phyloP scores from a whole-genome alignment of 352 stramenopile genomes.

The Pythium rhizo-oryzae region DNA sequence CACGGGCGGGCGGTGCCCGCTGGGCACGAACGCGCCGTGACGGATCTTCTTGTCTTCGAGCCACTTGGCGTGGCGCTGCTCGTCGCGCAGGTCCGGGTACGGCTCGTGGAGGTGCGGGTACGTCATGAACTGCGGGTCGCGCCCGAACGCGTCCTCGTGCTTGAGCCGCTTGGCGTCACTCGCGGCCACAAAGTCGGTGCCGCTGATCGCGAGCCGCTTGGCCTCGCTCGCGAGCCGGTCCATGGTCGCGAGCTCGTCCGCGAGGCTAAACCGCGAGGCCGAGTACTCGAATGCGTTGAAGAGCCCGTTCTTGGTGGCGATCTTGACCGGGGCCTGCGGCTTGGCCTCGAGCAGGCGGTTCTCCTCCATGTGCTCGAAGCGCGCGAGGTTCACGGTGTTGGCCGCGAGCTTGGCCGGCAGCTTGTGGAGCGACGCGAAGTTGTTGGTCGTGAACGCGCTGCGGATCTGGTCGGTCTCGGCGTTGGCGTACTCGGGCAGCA shows the following conservation, averaged over 20 bases:
- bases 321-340: slow-evolving; percentile 34
- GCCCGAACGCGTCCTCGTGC: slow-evolving; percentile 75
- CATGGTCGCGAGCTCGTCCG: slow-evolving; percentile 65
- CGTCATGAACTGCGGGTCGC: slow-evolving; percentile 20
- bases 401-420: slow-evolving; percentile 53
- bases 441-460: slow-evolving; percentile 65
- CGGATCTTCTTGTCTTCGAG: slow-evolving; percentile 79
- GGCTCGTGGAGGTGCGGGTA: slow-evolving; percentile 77
- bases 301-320: slow-evolving; percentile 64
- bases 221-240: slow-evolving; percentile 65
- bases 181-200: slow-evolving; percentile 67
- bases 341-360: slow-evolving; percentile 53
- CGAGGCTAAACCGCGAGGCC: slow-evolving; percentile 65
- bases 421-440: slow-evolving; percentile 72
- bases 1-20: slow-evolving; percentile 49
- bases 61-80: slow-evolving; percentile 60
- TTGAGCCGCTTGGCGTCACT: slow-evolving; percentile 55
- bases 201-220: slow-evolving; percentile 73
- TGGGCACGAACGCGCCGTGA: slow-evolving; percentile 65
- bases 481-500: slow-evolving; percentile 82
- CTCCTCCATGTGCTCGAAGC: slow-evolving; percentile 79
- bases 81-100: slow-evolving; percentile 57
- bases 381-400: slow-evolving; percentile 65
- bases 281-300: slow-evolving; percentile 85
- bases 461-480: slow-evolving; percentile 76